Base-by-base conservation (phyloP, 2,329 filamentous ascomycete species). In the Colletotrichum cereale region DNA sequence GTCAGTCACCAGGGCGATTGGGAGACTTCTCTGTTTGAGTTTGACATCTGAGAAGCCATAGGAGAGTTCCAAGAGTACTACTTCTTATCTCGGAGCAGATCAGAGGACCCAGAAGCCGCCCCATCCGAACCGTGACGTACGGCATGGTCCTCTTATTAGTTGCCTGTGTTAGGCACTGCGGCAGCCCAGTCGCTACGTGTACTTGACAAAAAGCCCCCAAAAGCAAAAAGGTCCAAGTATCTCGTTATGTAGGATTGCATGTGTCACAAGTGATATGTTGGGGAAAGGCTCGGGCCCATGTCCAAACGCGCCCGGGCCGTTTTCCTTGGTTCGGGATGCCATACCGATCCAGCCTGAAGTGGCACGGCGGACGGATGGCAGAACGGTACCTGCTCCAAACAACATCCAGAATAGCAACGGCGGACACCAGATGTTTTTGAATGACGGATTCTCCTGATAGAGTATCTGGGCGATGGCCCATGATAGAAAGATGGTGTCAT, bases 371-470 rank as follows among this genome's bases (percentile, higher is more conserved):
- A 26, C 29, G 40, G 64, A 53, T 44, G 50, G 18, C 42, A 63
- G 29, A 53, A 52, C 57, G 52, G 67, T 50, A 31, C 56, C 48
- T 57, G 57, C 64, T 68, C 26, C 68, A 71, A 63, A 71, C 68
- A 31, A 67, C 6, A 16, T n/a, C 42, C 31, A 24, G 29, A 67
- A 58, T 36, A 29, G 57, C 36, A 11, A 18, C 44, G 5, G 57
- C 7, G 26, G 6, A 24, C 18, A 12, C 53, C 26, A 26, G 31
- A 29, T 58, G 55, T 34, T 34, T 38, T 64, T 40, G 21, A 26
- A 6, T 60, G 47, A 56, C 21, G 10, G 12, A 5, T 58, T n/a
- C 21, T n/a, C 3, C 12, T 7, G 10, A 7, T 8, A 5, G 11
- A 5, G 2, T 38, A 26, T 56, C 12, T 26, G 12, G 5, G 14